Evolutionary conservation across 441 rosid species (phyloP).

Genomic region (Eruca vesicaria): DNA sequence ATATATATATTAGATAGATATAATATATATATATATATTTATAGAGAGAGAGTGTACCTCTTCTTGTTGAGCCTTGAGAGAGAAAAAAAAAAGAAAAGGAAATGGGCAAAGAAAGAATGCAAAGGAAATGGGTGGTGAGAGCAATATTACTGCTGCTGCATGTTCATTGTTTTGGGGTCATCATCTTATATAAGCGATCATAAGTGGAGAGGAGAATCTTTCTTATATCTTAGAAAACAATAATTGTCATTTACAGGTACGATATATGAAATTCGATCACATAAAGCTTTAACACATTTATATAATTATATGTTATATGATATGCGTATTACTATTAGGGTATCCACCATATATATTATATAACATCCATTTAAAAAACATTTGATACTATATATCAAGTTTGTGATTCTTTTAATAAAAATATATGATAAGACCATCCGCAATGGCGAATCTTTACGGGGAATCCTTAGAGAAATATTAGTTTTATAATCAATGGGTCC

Average conservation of each 20-base stretch:
- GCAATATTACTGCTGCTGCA: conserved; percentile 25
- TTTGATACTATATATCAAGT: neutral
- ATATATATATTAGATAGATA: conserved; percentile 1
- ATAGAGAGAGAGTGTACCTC: conserved; percentile 11
- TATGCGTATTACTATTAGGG: neutral
- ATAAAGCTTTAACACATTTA: neutral
- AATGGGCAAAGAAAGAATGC: neutral
- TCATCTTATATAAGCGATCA: conserved; percentile 31
- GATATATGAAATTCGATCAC: conserved; percentile 13
- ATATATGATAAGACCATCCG: too few relatives aligned
- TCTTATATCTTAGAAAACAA: neutral
- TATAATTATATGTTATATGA: neutral
- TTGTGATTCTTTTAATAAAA: neutral
- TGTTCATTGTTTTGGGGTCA: conserved; percentile 19
- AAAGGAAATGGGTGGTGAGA: conserved; percentile 15
- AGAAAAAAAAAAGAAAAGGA: neutral
- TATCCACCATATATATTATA: neutral
- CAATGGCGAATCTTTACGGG: too few relatives aligned
- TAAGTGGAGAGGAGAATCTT: conserved; percentile 27
- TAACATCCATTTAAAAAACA: neutral
- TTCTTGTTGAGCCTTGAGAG: neutral
- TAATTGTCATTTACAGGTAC: conserved; percentile 10
- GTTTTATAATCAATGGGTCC: too few relatives aligned
- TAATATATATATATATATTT: neutral
- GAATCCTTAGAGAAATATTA: too few relatives aligned